Evolutionary conservation across 352 stramenopile genomes (phyloP), one percentile per base, ranked within the genome.

Genomic region (Phytophthora ramorum): DNA sequence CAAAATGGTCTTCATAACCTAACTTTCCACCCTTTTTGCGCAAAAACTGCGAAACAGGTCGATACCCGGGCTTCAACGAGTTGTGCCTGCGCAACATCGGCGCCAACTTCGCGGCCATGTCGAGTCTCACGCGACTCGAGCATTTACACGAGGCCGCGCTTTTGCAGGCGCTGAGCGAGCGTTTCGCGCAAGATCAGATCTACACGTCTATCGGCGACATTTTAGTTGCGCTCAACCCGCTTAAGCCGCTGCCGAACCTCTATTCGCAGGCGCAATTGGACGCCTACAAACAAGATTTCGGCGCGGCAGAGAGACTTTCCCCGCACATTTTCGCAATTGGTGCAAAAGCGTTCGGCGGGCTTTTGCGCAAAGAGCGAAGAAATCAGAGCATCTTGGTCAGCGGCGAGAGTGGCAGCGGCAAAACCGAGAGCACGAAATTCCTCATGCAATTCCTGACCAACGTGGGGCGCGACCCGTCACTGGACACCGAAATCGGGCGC

Each of bases 361-460:
- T 98, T 22, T 73, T 90, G 14, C 77, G 81, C 49, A 60, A 65
- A 7, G 63, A 86, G 20, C 71, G 75, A 57, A 82, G 73, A 45
- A 97, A 96, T 77, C 95, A 98, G 71, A 96, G 89, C 26, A 97
- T 98, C 62, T 71, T 98, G 9, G 94, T 98, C 1, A 97, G 87
- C 54, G 95, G 95, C 50, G 95, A 98, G 59, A 95, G 80, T 38
- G 95, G 95, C 38, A 96, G 94, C 34, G 96, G 96, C 60, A 99
- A 99, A 67, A 99, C 95, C 13, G 96, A 98, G 78, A 98, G 91
- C 26, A 98, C 97, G 59, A 99, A 99, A 73, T 98, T 98, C 75
- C 82, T 98, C 16, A 98, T 99, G 93, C 92, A 97, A 47, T 97
- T 98, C 78, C 77, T 99, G 26, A 97, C 96, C 5, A 97, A 88